Percentiles rank a stretch among this genome's conserved stretches.
Evolutionary conservation across 164 flowering plant genomes (phyloP).

Genomic region (Vitis amurensis): DNA sequence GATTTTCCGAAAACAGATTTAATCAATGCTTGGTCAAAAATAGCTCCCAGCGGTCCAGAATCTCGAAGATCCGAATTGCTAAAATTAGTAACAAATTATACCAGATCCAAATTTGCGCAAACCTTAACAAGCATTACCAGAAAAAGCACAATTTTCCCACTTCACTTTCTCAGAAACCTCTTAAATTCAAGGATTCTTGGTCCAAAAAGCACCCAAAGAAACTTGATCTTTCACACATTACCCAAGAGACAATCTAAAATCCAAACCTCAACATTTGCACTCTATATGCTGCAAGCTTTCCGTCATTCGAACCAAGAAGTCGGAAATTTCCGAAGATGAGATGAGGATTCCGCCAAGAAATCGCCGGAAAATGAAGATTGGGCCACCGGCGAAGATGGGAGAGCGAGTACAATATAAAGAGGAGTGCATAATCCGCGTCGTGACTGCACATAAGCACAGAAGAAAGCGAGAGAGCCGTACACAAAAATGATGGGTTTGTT

Average conservation of each 20-base stretch:
- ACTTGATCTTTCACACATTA: constrained; percentile 1
- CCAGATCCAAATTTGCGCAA: background rate
- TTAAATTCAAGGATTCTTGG: background rate
- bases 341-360: background rate
- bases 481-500: background rate
- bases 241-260: background rate
- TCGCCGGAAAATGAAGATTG: background rate
- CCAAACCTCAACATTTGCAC: background rate
- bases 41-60: background rate
- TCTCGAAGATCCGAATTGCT: background rate
- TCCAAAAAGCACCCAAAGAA: background rate
- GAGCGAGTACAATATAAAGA: background rate
- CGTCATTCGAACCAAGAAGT: too few species aligned
- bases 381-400: background rate
- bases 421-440: background rate
- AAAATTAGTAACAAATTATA: background rate
- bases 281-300: too few species aligned
- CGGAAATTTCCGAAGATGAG: background rate
- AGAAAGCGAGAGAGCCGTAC: background rate
- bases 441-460: background rate
- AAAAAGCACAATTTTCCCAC: background rate
- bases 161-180: background rate
- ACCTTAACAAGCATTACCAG: background rate
- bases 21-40: background rate
- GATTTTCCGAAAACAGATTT: background rate